Evolutionary conservation across 2,329 filamentous ascomycete genomes (phyloP).

Genomic region (Cladosporium sp.): DNA sequence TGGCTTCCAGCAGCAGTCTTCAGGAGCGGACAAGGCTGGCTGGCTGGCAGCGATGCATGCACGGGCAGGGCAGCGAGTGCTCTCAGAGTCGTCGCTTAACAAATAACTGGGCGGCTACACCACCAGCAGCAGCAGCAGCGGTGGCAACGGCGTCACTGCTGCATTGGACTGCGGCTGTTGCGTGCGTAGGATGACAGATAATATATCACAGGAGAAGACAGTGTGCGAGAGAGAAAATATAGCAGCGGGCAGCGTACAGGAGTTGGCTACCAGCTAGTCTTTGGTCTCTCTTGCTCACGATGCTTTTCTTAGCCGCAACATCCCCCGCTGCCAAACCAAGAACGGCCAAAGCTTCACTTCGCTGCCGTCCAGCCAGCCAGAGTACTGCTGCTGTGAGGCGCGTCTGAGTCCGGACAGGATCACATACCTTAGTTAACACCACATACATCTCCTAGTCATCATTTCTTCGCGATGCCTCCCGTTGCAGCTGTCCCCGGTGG

Average conservation of each 20-base stretch:
- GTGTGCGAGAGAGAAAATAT: not conserved
- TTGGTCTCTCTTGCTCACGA: not conserved
- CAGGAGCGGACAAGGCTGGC: constrained; percentile 11
- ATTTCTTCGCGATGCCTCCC: constrained; percentile 34
- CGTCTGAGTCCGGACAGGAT: not conserved
- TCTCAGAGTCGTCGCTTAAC: not conserved
- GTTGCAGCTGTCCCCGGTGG: constrained; percentile 29
- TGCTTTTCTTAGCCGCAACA: constrained; percentile 12
- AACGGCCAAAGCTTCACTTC: constrained; percentile 8
- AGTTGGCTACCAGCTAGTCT: not conserved
- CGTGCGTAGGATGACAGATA: not conserved
- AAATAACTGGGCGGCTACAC: constrained; percentile 10
- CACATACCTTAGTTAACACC: constrained; percentile 1
- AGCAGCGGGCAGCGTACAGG: not conserved
- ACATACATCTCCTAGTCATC: not conserved
- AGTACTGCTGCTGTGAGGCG: not conserved
- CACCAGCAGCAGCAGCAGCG: not conserved
- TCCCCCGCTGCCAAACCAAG: constrained; percentile 10
- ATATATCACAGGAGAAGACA: too few species aligned
- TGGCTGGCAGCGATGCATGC: constrained; percentile 9
- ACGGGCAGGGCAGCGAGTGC: constrained; percentile 7
- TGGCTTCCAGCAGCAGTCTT: not conserved
- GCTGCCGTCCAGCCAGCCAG: not conserved
- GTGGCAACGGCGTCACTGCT: constrained; percentile 10
- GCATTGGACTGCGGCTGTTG: constrained; percentile 1